A percentile compares a stretch with the other conserved stretches of the same genome.
phyloP scores from a whole-genome alignment of 805 yeast genomes.

The Pichia rugopelliculosa region DNA sequence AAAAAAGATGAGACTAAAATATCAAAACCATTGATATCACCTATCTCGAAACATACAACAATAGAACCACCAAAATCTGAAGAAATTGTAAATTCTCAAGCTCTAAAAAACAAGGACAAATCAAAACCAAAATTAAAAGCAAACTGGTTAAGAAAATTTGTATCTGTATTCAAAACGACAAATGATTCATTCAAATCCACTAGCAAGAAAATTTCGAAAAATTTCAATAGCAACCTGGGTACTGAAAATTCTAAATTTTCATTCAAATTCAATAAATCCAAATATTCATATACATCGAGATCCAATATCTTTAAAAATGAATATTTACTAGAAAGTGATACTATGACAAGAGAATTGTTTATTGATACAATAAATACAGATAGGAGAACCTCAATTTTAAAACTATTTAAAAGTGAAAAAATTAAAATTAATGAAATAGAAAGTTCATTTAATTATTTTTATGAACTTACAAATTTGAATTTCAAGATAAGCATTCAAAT shows the following conservation, averaged over 20 bases:
- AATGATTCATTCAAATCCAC: neutral
- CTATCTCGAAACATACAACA: neutral
- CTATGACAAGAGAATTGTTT: conserved; percentile 3
- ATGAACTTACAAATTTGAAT: conserved; percentile 5
- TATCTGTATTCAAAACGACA: conserved; percentile 5
- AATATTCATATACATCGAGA: neutral
- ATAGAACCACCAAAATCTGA: neutral
- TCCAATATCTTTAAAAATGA: neutral
- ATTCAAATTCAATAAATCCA: conserved; percentile 4
- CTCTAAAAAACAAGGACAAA: neutral
- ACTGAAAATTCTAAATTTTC: neutral
- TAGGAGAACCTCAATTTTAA: neutral
- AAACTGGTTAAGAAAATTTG: conserved; percentile 19
- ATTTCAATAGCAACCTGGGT: neutral
- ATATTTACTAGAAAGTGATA: conserved; percentile 12
- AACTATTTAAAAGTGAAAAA: neutral
- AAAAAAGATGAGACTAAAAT: neutral
- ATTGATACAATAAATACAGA: conserved; percentile 2
- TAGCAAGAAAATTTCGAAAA: neutral
- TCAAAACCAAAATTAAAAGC: conserved; percentile 10
- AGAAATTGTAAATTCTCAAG: neutral
- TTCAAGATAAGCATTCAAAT: conserved; percentile 17
- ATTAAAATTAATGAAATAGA: neutral
- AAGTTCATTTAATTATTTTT: conserved; percentile 6
- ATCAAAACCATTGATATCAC: neutral